Evolutionary conservation across 495 filamentous ascomycete species (phyloP).

Genomic region (Staphylotrichum longicolle): DNA sequence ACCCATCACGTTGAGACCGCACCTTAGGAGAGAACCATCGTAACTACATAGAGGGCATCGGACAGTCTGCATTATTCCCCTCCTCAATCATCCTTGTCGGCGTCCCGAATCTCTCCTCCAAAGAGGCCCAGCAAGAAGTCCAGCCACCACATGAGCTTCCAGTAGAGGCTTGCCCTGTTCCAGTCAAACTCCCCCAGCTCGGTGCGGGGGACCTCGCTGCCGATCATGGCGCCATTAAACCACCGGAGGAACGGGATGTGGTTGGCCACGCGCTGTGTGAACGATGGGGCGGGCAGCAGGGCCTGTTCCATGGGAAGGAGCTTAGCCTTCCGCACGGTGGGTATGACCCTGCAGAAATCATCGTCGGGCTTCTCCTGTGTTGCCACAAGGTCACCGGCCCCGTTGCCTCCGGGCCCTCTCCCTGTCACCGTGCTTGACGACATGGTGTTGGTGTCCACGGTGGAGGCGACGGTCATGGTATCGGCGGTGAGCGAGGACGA

Average conservation of each 20-base stretch:
- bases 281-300: conserved; percentile 59
- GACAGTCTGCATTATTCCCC: background rate
- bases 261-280: conserved; percentile 57
- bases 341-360: conserved; percentile 43
- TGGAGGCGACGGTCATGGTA: conserved; percentile 42
- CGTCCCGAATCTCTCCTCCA: conserved; percentile 47
- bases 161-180: conserved; percentile 71
- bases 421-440: conserved; percentile 61
- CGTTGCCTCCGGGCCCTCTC: conserved; percentile 14
- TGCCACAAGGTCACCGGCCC: background rate
- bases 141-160: conserved; percentile 58
- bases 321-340: conserved; percentile 48
- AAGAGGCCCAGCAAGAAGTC: conserved; percentile 50
- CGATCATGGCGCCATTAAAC: conserved; percentile 78
- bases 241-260: conserved; percentile 64
- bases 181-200: conserved; percentile 82
- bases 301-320: conserved; percentile 60
- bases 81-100: conserved; percentile 51
- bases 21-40: background rate
- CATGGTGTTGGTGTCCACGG: conserved; percentile 42
- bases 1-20: background rate
- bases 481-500: conserved; percentile 49
- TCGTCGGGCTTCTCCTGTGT: conserved; percentile 15
- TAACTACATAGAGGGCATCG: conserved; percentile 1
- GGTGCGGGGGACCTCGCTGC: conserved; percentile 68